These are phyloP conservation scores for Myriangium duriaei DNA, from an alignment of 2,329 filamentous ascomycete genomes.

Conservation along the genomic window DNA sequence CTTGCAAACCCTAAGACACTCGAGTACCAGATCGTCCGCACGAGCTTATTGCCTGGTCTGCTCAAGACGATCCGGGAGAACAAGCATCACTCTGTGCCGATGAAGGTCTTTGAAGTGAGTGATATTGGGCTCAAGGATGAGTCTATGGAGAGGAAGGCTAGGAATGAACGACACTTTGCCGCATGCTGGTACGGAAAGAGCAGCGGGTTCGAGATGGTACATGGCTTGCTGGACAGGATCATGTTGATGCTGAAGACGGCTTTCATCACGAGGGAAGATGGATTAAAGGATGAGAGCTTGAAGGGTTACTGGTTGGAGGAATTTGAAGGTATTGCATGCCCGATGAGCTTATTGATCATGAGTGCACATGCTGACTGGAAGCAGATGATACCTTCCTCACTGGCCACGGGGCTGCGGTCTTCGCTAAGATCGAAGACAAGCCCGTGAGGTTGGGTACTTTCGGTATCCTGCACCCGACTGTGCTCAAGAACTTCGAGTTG, in stretches of 20 bases:
- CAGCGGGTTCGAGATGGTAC: slow-evolving; percentile 88
- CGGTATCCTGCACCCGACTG: slow-evolving; percentile 84
- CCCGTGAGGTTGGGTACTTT: slow-evolving; percentile 72
- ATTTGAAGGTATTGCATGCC: slow-evolving; percentile 51
- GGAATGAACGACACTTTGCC: slow-evolving; percentile 93
- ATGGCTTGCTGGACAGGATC: slow-evolving; percentile 82
- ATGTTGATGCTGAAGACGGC: slow-evolving; percentile 81
- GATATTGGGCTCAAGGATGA: slow-evolving; percentile 89
- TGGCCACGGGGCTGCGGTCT: slow-evolving; percentile 77
- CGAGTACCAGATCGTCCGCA: slow-evolving; percentile 88
- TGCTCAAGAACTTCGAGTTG: slow-evolving; percentile 86
- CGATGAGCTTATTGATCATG: neutral
- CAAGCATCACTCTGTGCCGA: slow-evolving; percentile 74
- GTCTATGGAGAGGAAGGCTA: slow-evolving; percentile 65
- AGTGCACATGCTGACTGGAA: slow-evolving; percentile 8
- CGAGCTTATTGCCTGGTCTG: slow-evolving; percentile 71
- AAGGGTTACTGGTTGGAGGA: slow-evolving; percentile 83
- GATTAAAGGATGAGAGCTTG: slow-evolving; percentile 29
- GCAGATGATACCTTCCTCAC: slow-evolving; percentile 76
- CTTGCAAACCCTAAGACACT: slow-evolving; percentile 87
- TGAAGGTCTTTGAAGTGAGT: slow-evolving; percentile 84
- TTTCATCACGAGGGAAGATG: slow-evolving; percentile 47
- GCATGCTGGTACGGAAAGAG: slow-evolving; percentile 91
- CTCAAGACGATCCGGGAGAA: slow-evolving; percentile 92
- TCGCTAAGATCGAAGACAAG: slow-evolving; percentile 59